These are phyloP conservation scores for Trichoderma sp. DNA, from an alignment of 2,329 filamentous ascomycete genomes.

Conservation along the genomic window DNA sequence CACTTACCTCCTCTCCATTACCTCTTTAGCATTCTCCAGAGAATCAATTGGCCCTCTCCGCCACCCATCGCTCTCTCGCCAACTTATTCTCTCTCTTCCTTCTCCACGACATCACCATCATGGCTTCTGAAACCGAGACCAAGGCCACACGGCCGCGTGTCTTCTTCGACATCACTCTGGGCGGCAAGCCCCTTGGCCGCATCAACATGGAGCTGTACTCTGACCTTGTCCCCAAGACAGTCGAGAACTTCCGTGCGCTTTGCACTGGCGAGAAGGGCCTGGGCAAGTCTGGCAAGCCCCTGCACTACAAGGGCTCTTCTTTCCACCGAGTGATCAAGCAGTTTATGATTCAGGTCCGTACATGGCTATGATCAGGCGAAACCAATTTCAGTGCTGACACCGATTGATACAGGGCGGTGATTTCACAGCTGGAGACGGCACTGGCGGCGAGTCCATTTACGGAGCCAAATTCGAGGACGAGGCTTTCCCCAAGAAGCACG, in stretches of 20 bases:
- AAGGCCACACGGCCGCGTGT: conserved; percentile 70
- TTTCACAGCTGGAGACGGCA: conserved; percentile 93
- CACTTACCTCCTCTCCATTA: not conserved
- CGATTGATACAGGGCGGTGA: conserved; percentile 71
- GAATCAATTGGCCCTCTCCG: not conserved
- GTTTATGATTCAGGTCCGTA: conserved; percentile 76
- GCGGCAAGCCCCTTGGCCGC: conserved; percentile 70
- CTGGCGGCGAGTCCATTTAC: conserved; percentile 95
- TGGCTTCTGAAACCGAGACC: conserved; percentile 46
- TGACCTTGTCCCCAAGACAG: conserved; percentile 85
- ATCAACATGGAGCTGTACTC: conserved; percentile 82
- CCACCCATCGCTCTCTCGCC: not conserved
- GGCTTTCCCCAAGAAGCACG: conserved; percentile 90
- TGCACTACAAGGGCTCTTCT: conserved; percentile 88
- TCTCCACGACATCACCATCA: conserved; percentile 32
- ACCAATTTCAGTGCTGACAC: not conserved
- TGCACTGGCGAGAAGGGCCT: conserved; percentile 93
- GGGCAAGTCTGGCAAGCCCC: conserved; percentile 77
- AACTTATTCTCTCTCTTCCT: not conserved
- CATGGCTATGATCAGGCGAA: not conserved
- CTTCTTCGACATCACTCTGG: conserved; percentile 91
- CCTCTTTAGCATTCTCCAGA: not conserved
- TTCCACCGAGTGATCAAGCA: conserved; percentile 98
- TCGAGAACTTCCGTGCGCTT: conserved; percentile 91
- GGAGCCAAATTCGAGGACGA: conserved; percentile 97